Conservation (phyloP, 208 protist species). For the Acanthamoeba culbertsoni region DNA sequence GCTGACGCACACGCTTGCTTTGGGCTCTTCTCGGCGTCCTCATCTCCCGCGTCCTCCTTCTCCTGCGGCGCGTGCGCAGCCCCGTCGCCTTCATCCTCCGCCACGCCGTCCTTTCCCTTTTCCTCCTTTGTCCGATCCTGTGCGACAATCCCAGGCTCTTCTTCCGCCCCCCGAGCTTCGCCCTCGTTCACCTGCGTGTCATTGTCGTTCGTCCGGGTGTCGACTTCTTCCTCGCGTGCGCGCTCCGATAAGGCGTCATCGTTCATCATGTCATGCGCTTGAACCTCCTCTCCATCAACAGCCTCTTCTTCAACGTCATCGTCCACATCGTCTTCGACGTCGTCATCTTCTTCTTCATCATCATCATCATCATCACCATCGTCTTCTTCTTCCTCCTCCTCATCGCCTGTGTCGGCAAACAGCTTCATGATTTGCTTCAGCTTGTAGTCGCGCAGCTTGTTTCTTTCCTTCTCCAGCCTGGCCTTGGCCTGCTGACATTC, state of each 20-base stretch:
- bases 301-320: neutral
- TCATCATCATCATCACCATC: neutral
- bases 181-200: too few relatives aligned
- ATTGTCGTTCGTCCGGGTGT: too few relatives aligned
- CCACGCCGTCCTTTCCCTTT: neutral
- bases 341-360: neutral
- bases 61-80: neutral
- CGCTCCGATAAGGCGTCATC: too few relatives aligned
- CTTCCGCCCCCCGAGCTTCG: too few relatives aligned
- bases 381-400: neutral
- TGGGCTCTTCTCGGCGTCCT: neutral
- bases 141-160: too few relatives aligned
- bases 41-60: neutral
- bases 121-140: neutral
- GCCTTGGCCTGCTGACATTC: neutral
- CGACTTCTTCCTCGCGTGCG: too few relatives aligned
- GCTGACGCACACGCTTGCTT: too few relatives aligned
- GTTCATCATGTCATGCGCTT: too few relatives aligned
- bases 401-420: neutral
- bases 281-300: neutral
- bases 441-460: constrained; percentile 13
- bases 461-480: neutral
- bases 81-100: neutral
- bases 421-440: constrained; percentile 13
- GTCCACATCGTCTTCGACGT: neutral